Percentiles rank a stretch among this genome's conserved stretches.
These are phyloP conservation scores for Xylariaceae sp. DNA, from an alignment of 2,329 filamentous ascomycete species.

Conservation along the genomic window DNA sequence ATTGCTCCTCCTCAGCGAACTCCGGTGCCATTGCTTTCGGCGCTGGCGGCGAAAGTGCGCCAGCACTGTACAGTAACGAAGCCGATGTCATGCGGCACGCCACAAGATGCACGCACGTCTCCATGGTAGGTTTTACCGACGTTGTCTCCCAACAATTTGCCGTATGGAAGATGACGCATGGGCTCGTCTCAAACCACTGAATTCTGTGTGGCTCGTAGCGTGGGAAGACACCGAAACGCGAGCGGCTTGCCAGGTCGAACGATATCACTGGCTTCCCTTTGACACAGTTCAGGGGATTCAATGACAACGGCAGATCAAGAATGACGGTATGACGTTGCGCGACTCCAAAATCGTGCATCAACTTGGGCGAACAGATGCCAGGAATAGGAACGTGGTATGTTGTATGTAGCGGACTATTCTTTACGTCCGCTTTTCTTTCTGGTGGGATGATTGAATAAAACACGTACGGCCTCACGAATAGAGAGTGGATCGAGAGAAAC, in stretches of 20 bases:
- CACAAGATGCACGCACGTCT: slow-evolving; percentile 54
- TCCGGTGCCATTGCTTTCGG: slow-evolving; percentile 33
- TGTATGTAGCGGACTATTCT: slow-evolving; percentile 27
- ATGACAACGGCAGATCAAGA: slow-evolving; percentile 61
- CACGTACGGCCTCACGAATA: slow-evolving; percentile 60
- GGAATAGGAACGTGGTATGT: slow-evolving; percentile 52
- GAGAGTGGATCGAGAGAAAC: slow-evolving; percentile 62
- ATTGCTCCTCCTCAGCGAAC: slow-evolving; percentile 57
- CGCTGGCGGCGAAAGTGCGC: slow-evolving; percentile 54
- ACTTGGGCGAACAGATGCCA: slow-evolving; percentile 58
- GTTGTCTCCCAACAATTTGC: slow-evolving; percentile 63
- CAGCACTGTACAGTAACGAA: slow-evolving; percentile 58
- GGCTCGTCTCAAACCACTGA: slow-evolving; percentile 62
- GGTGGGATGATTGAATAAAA: slow-evolving; percentile 51
- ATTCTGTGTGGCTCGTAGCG: slow-evolving; percentile 52
- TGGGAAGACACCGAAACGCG: slow-evolving; percentile 65
- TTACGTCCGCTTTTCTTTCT: slow-evolving; percentile 20
- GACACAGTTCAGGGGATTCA: slow-evolving; percentile 58
- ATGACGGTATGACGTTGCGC: slow-evolving; percentile 59
- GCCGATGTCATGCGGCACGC: slow-evolving; percentile 63
- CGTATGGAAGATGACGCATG: slow-evolving; percentile 67
- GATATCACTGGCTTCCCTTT: slow-evolving; percentile 52
- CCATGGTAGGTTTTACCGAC: slow-evolving; percentile 23
- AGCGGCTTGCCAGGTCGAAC: slow-evolving; percentile 52
- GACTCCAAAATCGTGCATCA: slow-evolving; percentile 74